Conservation (phyloP, 495 filamentous ascomycete species). For the Talaromyces adpressus region DNA sequence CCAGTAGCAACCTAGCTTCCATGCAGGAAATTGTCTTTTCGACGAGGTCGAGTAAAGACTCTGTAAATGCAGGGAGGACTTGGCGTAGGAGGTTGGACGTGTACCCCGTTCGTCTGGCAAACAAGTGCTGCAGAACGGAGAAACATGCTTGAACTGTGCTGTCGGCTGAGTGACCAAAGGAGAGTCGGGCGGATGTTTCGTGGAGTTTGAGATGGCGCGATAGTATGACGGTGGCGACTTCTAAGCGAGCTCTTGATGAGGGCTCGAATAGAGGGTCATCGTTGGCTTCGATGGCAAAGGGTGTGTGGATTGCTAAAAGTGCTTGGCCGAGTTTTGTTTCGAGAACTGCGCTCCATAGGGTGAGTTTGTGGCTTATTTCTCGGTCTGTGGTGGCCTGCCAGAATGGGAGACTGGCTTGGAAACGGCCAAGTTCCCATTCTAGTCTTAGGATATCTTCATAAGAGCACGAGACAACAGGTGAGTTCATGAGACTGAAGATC, state of each 20-base stretch:
- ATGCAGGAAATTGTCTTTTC: slow-evolving; percentile 29
- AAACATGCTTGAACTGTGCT: slow-evolving; percentile 35
- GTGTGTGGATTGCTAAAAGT: slow-evolving; percentile 34
- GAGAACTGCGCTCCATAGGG: slow-evolving; percentile 25
- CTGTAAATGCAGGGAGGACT: slow-evolving; percentile 25
- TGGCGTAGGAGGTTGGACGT: slow-evolving; percentile 4
- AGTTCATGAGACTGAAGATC: slow-evolving; percentile 33
- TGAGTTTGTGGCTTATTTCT: slow-evolving; percentile 23
- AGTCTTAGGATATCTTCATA: slow-evolving; percentile 39
- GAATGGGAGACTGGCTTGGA: slow-evolving; percentile 28
- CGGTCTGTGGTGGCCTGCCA: slow-evolving; percentile 21
- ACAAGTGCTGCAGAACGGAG: slow-evolving; percentile 31
- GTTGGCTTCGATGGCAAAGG: slow-evolving; percentile 35
- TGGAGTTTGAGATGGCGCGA: slow-evolving; percentile 28
- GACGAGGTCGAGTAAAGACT: slow-evolving; percentile 29
- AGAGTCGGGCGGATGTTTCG: slow-evolving; percentile 28
- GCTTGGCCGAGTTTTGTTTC: slow-evolving; percentile 31
- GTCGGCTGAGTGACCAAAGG: slow-evolving; percentile 31
- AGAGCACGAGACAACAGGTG: slow-evolving; percentile 33
- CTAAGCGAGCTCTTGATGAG: slow-evolving; percentile 31
- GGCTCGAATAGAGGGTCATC: slow-evolving; percentile 31
- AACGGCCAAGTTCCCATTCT: slow-evolving; percentile 32
- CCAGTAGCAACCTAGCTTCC: slow-evolving; percentile 25
- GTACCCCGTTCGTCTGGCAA: slow-evolving; percentile 12
- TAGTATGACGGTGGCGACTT: slow-evolving; percentile 33